Evolutionary conservation across 2,329 filamentous ascomycete species (phyloP).

Genomic region (Fusarium guadeloupense): DNA sequence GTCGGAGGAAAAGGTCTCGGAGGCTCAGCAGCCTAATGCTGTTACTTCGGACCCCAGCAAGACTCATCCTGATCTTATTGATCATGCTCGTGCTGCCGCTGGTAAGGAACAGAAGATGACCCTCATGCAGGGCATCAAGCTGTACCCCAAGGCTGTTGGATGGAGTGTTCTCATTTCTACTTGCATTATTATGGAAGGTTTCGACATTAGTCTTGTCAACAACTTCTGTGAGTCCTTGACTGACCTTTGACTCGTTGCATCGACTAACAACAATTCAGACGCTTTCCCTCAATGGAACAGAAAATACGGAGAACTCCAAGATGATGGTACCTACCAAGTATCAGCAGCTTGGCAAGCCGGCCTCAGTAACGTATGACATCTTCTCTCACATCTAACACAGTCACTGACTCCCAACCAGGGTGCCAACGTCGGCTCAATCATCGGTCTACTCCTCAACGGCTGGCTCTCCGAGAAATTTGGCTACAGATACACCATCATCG

Average conservation of each 20-base stretch:
- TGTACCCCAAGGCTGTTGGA: conserved; percentile 36
- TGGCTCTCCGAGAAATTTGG: conserved; percentile 33
- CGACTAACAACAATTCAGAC: conserved; percentile 2
- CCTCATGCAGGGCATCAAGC: conserved; percentile 35
- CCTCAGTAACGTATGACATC: conserved; percentile 22
- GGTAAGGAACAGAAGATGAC: conserved; percentile 37
- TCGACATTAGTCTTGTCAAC: conserved; percentile 33
- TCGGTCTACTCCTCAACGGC: conserved; percentile 37
- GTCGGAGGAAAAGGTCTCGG: conserved; percentile 26
- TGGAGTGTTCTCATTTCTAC: conserved; percentile 38
- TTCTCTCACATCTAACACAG: neutral
- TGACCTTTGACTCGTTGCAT: no score
- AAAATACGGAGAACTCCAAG: conserved; percentile 30
- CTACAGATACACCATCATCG: conserved; percentile 37
- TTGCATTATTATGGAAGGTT: conserved; percentile 39
- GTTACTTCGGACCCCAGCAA: conserved; percentile 20
- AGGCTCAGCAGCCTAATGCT: neutral
- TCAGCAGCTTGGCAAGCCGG: conserved; percentile 38
- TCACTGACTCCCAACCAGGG: conserved; percentile 8
- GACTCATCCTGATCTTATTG: conserved; percentile 30
- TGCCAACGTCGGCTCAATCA: conserved; percentile 35
- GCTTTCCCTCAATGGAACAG: conserved; percentile 36
- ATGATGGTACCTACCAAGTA: conserved; percentile 32
- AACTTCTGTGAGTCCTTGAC: conserved; percentile 29
- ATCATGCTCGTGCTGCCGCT: conserved; percentile 32